Base-by-base conservation (phyloP, 352 stramenopile species). In the Peronospora destructor region DNA sequence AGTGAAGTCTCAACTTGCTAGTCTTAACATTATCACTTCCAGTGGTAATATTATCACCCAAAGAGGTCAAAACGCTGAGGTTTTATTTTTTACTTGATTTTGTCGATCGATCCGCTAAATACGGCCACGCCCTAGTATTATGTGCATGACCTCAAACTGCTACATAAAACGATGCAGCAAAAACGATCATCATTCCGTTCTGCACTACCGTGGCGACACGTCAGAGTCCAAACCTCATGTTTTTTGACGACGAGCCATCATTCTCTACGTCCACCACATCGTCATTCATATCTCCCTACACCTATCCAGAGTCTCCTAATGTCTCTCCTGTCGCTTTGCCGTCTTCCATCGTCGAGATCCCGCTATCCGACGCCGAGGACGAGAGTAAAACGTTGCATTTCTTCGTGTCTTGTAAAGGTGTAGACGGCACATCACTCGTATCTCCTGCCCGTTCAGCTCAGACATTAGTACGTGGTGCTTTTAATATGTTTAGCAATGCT, bases 381-480 rank as follows among this genome's bases (percentile, higher is more conserved):
- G 48, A 63, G n/a, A 54, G 50, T 6, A 28, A 54, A 10, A 38
- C 23, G 5, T 58, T 90, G 35, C 66, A 86, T 56, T 88, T 88
- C 48, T 91, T 91, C 55, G 63, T 91, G 26, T 73, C 75, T 2
- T 91, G 80, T 61, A 57, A 61, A 3, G 59, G 55, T 45, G 66
- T 88, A 10, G 76, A 91, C 37, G 76, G 76, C 34, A 76, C 72
- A 32, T 61, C 63, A 26, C 50, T 73, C 38, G 64, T 75, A 38
- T 68, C 74, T 9, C 62, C 68, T 10, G 35, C 74, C 19, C 75
- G 77, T 11, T 80, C 70, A 0, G 77, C 80, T 28, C 80, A 91
- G 53, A 91, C 73, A 30, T 53, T 91, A 25, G 68, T 91, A 46
- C 76, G 77, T 34, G 77, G 75, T n/a, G 77, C 80, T 4, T 65